A percentile compares a stretch with the other conserved stretches of the same genome.
These are phyloP conservation scores for Scedosporium dehoogii DNA, from an alignment of 2,329 filamentous ascomycete genomes.

Conservation along the genomic window DNA sequence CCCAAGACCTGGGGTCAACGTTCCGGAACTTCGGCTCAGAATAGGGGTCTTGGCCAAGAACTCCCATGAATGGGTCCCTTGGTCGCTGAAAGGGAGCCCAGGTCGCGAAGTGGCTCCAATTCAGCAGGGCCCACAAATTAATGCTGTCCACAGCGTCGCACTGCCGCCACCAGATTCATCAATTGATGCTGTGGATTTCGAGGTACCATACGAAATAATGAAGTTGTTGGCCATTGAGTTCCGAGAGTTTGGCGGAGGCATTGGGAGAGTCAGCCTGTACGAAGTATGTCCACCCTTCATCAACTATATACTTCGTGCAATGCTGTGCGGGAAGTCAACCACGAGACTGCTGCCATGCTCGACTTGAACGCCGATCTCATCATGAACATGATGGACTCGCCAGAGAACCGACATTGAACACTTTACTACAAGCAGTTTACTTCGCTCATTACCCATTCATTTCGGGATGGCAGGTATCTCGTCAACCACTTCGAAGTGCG, in stretches of 20 bases:
- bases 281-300: neutral
- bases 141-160: neutral
- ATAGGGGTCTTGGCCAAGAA: neutral
- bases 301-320: neutral
- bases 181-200: too few species aligned
- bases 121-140: neutral
- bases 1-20: neutral
- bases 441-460: too few species aligned
- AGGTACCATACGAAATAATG: too few species aligned
- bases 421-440: too few species aligned
- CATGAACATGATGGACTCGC: neutral
- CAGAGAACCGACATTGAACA: too few species aligned
- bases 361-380: neutral
- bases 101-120: neutral
- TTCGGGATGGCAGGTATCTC: too few species aligned
- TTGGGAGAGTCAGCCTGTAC: neutral
- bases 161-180: neutral
- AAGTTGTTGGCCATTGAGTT: too few species aligned
- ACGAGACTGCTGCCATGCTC: neutral
- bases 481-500: too few species aligned
- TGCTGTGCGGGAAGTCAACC: neutral
- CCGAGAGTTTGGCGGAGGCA: too few species aligned
- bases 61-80: neutral
- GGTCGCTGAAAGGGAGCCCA: neutral
- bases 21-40: neutral